phyloP scores from a whole-genome alignment of 345 rosid species.

The Eucalyptus lansdowneana region DNA sequence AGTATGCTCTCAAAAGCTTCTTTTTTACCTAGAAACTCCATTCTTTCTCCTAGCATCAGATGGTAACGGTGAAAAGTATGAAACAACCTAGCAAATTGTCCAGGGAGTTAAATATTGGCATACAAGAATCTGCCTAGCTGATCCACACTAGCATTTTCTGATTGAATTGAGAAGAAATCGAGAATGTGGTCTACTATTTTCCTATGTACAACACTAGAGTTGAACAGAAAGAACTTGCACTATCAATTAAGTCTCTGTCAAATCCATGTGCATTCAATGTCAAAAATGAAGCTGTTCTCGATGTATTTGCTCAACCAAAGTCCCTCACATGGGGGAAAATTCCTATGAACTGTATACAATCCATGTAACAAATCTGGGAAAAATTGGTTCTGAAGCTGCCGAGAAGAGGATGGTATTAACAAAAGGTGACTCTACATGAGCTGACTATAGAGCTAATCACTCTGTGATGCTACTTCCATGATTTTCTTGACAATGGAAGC shows the following conservation, averaged over 20 bases:
- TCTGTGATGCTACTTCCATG: background rate
- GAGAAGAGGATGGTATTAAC: background rate
- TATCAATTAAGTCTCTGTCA: background rate
- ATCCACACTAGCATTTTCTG: background rate
- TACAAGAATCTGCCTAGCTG: background rate
- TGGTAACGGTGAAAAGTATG: background rate
- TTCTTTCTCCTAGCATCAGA: background rate
- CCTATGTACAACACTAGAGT: background rate
- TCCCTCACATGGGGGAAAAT: background rate
- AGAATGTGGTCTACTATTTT: background rate
- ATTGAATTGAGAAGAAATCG: background rate
- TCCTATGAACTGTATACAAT: background rate
- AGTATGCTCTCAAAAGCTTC: background rate
- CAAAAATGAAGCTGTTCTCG: background rate
- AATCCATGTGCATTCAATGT: background rate
- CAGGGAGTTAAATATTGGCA: background rate
- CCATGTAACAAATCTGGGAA: background rate
- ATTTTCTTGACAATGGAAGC: conserved; percentile 19
- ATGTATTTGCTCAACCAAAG: background rate
- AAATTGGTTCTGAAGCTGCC: background rate
- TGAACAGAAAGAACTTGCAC: background rate
- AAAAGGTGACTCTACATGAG: background rate
- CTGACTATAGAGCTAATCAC: background rate
- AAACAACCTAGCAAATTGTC: background rate
- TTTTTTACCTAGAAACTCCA: background rate